phyloP scores from a whole-genome alignment of 148 eudicot genomes.

The Persicaria tinctoria region DNA sequence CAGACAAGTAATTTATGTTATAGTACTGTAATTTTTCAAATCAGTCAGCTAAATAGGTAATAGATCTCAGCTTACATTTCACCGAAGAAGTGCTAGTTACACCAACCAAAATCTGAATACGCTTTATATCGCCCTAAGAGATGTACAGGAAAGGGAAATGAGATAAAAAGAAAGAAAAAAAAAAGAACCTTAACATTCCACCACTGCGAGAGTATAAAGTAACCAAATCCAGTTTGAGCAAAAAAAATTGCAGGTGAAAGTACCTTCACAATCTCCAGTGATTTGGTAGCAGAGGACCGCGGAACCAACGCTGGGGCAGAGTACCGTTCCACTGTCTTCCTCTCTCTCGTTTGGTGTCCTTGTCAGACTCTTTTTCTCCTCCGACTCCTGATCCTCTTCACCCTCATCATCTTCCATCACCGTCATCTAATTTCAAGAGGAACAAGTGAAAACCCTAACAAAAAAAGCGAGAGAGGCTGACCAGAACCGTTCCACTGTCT shows the following conservation, averaged over 20 bases:
- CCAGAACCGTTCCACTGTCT: too few relatives aligned
- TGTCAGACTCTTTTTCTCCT: not conserved
- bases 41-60: not conserved
- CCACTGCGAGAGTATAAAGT: not conserved
- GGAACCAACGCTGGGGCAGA: not conserved
- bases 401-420: not conserved
- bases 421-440: too few relatives aligned
- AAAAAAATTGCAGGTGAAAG: not conserved
- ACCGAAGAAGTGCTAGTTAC: not conserved
- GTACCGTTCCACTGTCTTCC: slow-evolving; percentile 1
- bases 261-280: slow-evolving; percentile 4
- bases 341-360: not conserved
- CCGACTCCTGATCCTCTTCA: not conserved
- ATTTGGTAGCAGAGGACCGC: not conserved
- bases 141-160: not conserved
- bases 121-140: not conserved
- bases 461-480: too few relatives aligned
- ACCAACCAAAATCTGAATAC: not conserved
- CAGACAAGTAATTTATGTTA: not conserved
- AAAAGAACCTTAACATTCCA: not conserved
- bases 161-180: not conserved
- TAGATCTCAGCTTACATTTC: not conserved
- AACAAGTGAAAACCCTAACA: too few relatives aligned
- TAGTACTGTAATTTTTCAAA: not conserved
- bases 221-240: not conserved